Percentiles rank a stretch among this genome's conserved stretches.
Conservation (phyloP, 1,284 basidiomycete genomes). For the Vanrija sp. region DNA sequence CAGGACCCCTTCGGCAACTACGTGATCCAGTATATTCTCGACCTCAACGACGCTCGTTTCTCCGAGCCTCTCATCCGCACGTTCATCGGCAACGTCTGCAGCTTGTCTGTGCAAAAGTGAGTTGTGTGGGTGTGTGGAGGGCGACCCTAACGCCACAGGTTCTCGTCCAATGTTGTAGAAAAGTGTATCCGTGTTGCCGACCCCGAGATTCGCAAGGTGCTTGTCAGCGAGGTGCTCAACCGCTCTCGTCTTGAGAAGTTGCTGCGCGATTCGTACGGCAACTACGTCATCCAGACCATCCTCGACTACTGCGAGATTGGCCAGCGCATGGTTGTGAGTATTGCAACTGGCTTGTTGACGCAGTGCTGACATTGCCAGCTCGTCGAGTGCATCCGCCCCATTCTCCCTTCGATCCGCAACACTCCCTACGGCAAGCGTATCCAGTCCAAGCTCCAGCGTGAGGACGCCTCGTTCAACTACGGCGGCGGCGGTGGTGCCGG, state of each 20-base stretch:
- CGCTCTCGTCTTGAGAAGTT: constrained; percentile 92
- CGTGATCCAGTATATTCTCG: constrained; percentile 78
- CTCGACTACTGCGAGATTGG: constrained; percentile 88
- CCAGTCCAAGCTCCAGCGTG: constrained; percentile 91
- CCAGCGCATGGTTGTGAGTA: constrained; percentile 62
- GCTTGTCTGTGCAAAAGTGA: constrained; percentile 98
- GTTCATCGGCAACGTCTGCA: constrained; percentile 96
- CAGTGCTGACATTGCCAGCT: constrained; percentile 53
- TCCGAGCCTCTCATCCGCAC: constrained; percentile 96
- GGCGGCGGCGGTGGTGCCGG: constrained; percentile 52
- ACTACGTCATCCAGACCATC: constrained; percentile 92
- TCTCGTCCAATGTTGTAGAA: constrained; percentile 39
- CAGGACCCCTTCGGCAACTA: constrained; percentile 89
- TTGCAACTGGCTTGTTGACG: neutral
- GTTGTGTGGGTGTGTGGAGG: too few relatives aligned
- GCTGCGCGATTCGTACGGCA: constrained; percentile 87
- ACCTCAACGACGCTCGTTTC: constrained; percentile 96
- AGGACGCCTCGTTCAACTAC: constrained; percentile 61
- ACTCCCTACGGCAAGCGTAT: constrained; percentile 97
- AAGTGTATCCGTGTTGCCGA: constrained; percentile 98
- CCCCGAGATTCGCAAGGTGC: constrained; percentile 84
- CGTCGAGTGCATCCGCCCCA: constrained; percentile 93
- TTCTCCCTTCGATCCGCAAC: constrained; percentile 90
- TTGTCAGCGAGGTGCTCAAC: constrained; percentile 94
- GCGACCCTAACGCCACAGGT: constrained; percentile 15